These are phyloP conservation scores for Arxiozyma slooffiae DNA, from an alignment of 1,139 yeast genomes.

Conservation along the genomic window DNA sequence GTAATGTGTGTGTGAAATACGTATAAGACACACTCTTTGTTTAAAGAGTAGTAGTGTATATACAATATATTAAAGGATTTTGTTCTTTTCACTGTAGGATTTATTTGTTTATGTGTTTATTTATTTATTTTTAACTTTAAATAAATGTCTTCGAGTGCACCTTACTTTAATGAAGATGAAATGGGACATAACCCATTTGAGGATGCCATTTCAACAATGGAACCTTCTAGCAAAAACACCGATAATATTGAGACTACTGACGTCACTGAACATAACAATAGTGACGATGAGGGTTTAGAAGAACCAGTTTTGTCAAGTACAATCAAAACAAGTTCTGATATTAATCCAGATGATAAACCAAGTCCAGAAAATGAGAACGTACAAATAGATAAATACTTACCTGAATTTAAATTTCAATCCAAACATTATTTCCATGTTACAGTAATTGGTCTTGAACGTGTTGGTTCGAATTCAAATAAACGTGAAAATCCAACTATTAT, in stretches of 20 bases:
- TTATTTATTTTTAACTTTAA: neutral
- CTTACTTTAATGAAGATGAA: slow-evolving; percentile 9
- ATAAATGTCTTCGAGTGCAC: slow-evolving; percentile 1
- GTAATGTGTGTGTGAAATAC: no score
- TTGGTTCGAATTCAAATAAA: slow-evolving; percentile 30
- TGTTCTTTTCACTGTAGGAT: no score
- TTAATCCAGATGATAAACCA: neutral
- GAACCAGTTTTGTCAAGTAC: neutral
- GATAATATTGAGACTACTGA: neutral
- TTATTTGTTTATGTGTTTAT: no score
- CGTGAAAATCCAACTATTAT: slow-evolving; percentile 33
- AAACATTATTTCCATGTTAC: slow-evolving; percentile 25
- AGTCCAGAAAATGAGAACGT: slow-evolving; percentile 24
- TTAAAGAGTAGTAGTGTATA: no score
- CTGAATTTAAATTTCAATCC: slow-evolving; percentile 15
- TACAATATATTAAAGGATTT: no score
- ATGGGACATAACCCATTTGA: slow-evolving; percentile 23
- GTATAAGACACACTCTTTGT: no score
- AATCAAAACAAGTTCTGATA: neutral
- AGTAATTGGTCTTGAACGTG: slow-evolving; percentile 32
- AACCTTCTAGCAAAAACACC: neutral
- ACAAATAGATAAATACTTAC: slow-evolving; percentile 7
- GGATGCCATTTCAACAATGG: slow-evolving; percentile 3
- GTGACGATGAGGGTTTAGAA: neutral
- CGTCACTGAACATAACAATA: neutral